Evolutionary conservation across 768 basidiomycete species (phyloP), one percentile per base, ranked within the genome.

Genomic region (Auricularia sp.): DNA sequence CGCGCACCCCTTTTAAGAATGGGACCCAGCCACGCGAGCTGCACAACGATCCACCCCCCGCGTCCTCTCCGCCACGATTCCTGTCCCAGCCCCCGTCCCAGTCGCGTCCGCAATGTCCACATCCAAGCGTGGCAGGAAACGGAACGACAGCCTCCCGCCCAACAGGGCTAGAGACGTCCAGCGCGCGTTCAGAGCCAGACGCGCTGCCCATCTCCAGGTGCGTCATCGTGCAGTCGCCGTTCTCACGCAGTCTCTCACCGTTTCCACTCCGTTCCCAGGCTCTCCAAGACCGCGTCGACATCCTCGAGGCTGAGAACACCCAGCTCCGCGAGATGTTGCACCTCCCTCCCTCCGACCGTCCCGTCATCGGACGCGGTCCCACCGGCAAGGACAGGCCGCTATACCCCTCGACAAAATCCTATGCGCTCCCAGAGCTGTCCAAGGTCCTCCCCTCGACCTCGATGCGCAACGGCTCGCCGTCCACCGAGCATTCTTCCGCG

Each of bases 91-190:
- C 59, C 65, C 61, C 62, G 36, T 62, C 65, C 64, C 62, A 66
- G 51, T 36, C 66, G 56, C 61, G 34, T 33, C 56, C 6, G 23
- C 64, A 64, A 91, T 90, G 88, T 91, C 89, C 70, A 29, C 56
- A 23, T 91, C 89, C 67, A 93, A 91, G 77, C 86, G 91, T 71
- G 91, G 91, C 66, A 84, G 91, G 71, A 92, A 92, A 71, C 80
- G 90, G 73, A 88, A 90, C 74, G 87, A 90, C 74, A 87, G 83
- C 70, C 83, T 90, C 58, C 87, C 88, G 65, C 87, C 87, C 3
- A 88, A 88, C 70, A 84, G 91, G 67, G 91, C 92, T 35, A 79
- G 93, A 65, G 93, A 94, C 71, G 90, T 93, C 18, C 92, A 95
- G 73, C 78, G 92, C 71, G 92, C 91, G 8, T 95, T 94, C 78